Conservation (phyloP, 1,284 basidiomycete species). For the Trichosporon coremiiforme region DNA sequence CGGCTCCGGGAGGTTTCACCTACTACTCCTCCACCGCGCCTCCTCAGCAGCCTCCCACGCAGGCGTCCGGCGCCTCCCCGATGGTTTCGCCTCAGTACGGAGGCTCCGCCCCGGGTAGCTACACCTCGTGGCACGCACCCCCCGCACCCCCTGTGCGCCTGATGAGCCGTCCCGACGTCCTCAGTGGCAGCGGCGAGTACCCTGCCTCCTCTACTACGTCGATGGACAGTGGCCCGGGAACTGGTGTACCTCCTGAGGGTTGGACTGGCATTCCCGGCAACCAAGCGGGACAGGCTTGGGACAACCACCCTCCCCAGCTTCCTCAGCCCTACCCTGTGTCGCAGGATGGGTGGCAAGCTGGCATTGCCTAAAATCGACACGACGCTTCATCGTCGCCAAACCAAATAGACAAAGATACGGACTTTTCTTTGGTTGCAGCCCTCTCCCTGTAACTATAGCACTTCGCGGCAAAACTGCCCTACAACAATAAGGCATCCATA, state of each 20-base stretch:
- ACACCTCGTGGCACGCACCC: constrained; percentile 27
- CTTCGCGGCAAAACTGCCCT: not conserved
- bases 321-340: constrained; percentile 28
- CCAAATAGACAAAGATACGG: constrained; percentile 14
- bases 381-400: not conserved
- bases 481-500: not conserved
- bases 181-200: constrained; percentile 20
- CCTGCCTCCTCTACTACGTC: constrained; percentile 31
- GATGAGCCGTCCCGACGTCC: constrained; percentile 27
- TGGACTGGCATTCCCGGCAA: constrained; percentile 21
- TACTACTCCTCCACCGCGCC: constrained; percentile 24
- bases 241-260: constrained; percentile 23
- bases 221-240: constrained; percentile 26
- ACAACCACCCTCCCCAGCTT: constrained; percentile 28
- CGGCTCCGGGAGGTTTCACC: constrained; percentile 28
- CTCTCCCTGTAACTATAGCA: not conserved
- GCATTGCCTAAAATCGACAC: constrained; percentile 24
- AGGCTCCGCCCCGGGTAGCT: constrained; percentile 16
- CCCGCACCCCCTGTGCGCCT: constrained; percentile 22
- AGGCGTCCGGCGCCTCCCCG: constrained; percentile 28
- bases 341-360: constrained; percentile 33
- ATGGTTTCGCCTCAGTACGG: constrained; percentile 27
- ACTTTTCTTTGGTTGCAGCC: constrained; percentile 10
- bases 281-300: constrained; percentile 24
- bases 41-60: constrained; percentile 18